Conservation (phyloP, 352 stramenopile genomes). For the Phytophthora vignae region DNA sequence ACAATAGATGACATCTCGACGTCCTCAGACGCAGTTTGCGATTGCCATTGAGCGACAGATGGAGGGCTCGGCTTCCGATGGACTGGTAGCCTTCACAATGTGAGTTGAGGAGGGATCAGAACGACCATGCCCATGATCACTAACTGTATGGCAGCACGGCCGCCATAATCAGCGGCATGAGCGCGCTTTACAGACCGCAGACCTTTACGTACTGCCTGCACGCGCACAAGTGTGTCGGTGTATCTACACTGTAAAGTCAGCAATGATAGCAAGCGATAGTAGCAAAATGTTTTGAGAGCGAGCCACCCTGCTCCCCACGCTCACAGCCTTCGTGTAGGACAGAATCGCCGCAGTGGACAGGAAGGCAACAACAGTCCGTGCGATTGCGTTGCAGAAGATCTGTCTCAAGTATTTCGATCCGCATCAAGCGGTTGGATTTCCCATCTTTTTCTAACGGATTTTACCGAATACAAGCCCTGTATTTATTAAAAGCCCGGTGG, state of each 20-base stretch:
- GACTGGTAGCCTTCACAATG: no score
- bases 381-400: background rate
- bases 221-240: no score
- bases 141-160: background rate
- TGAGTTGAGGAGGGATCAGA: background rate
- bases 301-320: no score
- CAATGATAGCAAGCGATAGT: no score
- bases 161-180: background rate
- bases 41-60: background rate
- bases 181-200: no score
- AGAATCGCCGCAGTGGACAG: background rate
- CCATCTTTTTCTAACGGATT: conserved; percentile 4
- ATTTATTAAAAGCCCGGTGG: no score
- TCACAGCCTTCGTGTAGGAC: no score
- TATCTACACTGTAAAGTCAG: no score
- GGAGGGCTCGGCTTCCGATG: background rate
- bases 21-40: background rate
- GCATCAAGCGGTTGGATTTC: background rate
- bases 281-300: no score
- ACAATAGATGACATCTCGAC: no score
- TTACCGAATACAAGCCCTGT: no score
- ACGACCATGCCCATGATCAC: background rate
- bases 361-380: background rate
- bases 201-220: no score
- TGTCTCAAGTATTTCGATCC: background rate